Base-by-base conservation (phyloP, 768 basidiomycete genomes). In the Cubamyces lactineus region DNA sequence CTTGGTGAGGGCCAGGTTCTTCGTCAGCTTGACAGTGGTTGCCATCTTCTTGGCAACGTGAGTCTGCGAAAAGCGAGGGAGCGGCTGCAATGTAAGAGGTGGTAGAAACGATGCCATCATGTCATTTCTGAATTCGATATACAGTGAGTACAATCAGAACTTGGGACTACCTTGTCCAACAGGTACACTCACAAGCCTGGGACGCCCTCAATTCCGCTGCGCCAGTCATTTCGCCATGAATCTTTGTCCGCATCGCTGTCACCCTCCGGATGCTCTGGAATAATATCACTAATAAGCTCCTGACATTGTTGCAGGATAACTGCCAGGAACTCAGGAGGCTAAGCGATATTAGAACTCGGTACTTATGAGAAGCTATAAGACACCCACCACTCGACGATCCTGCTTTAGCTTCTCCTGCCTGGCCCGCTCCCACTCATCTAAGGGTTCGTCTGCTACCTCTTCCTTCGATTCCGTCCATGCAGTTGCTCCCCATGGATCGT, bases 321-420 rank as follows among this genome's bases (percentile, higher is more conserved):
- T 8, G 82, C 78, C 49, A 92, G 72, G n/a, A 86, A 65, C 70
- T 89, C 85, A 52, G 89, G 87, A 34, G 89, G 88, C 91, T 92
- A 4, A 1, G 26, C 9, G 23, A 16, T 8, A 49, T 49, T 0
- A 49, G 48, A n/a, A 12, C 5, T 2, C 7, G 30, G 42, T 26
- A 1, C 24, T 17, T 5, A 19, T 5, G 23, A 12, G 19, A 16
- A 30, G 48, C 9, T 8, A 28, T 5, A 3, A 3, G 21, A 6
- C 48, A 78, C 89, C 75, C 75, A 91, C 91, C 70, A 91, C 85
- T 70, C 82, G 79, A 46, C 79, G 79, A 70, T 91, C 84, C 67
- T 83, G 78, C 61, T 79, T 80, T 64, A 82, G 82, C 66, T 89
- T 87, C 62, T 82, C 75, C 66, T 75, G 78, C 62, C 77, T 82